Evolutionary conservation across 768 basidiomycete species (phyloP).

Genomic region (Albatrellus ellisii): DNA sequence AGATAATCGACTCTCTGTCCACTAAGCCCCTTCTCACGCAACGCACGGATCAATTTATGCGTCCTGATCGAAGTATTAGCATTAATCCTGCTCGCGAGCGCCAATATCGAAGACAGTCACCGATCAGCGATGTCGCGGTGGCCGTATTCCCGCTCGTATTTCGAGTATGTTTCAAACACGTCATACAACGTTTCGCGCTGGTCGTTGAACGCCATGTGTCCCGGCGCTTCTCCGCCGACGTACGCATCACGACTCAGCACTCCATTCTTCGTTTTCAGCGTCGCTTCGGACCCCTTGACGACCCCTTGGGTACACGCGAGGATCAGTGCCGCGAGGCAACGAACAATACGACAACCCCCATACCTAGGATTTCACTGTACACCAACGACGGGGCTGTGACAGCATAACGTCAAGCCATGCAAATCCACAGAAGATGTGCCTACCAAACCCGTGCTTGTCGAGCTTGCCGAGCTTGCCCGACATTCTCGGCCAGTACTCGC

Average conservation of each 20-base stretch:
- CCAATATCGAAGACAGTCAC: slow-evolving; percentile 16
- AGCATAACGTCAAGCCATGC: not conserved
- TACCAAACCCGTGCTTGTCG: slow-evolving; percentile 38
- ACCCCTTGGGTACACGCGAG: slow-evolving; percentile 28
- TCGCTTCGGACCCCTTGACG: slow-evolving; percentile 52
- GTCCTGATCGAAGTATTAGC: slow-evolving; percentile 26
- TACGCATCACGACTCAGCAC: slow-evolving; percentile 7
- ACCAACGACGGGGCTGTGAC: slow-evolving; percentile 44
- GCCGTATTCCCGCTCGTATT: slow-evolving; percentile 26
- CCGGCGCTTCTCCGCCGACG: not conserved
- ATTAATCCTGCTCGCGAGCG: not conserved
- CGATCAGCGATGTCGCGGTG: slow-evolving; percentile 51
- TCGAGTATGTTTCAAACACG: slow-evolving; percentile 40
- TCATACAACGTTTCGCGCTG: not conserved
- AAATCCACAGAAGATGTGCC: not conserved
- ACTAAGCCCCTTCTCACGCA: slow-evolving; percentile 20
- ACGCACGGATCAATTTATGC: slow-evolving; percentile 30
- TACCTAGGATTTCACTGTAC: slow-evolving; percentile 55
- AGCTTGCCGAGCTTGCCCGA: too few species aligned
- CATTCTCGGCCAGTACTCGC: slow-evolving; percentile 51
- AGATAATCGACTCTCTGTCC: slow-evolving; percentile 40
- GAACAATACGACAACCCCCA: slow-evolving; percentile 8
- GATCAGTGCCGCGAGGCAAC: too few species aligned
- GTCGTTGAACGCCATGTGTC: not conserved
- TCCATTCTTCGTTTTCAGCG: slow-evolving; percentile 18